Conservation (phyloP, 202 grass and related monocot species). For the Brachypodium distachyon region DNA sequence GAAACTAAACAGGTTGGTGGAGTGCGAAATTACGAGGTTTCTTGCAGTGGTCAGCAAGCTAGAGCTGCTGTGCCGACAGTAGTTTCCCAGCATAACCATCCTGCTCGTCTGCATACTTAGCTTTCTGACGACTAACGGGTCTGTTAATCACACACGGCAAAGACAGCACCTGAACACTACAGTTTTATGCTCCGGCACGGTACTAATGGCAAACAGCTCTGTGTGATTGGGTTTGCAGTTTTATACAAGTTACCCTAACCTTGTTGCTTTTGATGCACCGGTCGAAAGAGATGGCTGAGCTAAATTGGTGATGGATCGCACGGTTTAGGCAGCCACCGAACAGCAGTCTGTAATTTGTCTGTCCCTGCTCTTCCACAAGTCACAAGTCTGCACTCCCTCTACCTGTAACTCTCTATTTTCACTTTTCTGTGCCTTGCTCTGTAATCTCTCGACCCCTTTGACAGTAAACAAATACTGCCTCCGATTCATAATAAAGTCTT, state of each 20-base stretch:
- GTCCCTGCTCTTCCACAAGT: no score
- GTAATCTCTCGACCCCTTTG: no score
- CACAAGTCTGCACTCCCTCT: no score
- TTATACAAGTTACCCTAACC: background rate
- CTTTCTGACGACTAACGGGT: background rate
- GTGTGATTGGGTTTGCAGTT: background rate
- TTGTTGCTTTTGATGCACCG: background rate
- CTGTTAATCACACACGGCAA: slow-evolving; percentile 11
- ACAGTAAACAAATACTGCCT: no score
- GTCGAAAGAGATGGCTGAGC: background rate
- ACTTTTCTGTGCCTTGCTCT: no score
- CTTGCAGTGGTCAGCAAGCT: background rate
- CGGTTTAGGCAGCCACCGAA: background rate
- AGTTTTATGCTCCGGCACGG: background rate
- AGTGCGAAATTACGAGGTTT: background rate
- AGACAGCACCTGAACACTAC: background rate
- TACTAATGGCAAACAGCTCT: background rate
- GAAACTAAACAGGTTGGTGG: background rate
- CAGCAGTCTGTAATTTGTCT: background rate
- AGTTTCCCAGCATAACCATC: background rate
- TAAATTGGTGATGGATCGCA: background rate
- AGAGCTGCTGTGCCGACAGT: background rate
- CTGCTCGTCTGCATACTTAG: background rate
- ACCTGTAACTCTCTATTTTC: no score
- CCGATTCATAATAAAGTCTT: no score